Evolutionary conservation across 768 basidiomycete species (phyloP), one percentile per base, ranked within the genome.

Genomic region (Trametes cubensis): DNA sequence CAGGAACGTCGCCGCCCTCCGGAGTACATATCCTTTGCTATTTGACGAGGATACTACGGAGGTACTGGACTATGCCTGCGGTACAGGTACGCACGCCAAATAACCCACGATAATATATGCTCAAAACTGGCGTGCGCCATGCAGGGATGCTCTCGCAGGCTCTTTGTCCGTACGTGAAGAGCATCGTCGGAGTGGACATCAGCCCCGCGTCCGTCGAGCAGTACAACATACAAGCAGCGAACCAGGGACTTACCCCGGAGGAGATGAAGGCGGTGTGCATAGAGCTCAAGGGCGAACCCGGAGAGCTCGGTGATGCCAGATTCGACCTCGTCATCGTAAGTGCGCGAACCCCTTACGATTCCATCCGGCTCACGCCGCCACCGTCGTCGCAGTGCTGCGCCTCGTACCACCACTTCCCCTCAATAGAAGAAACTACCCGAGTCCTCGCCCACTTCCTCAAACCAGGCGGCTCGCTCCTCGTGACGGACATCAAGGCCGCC

Each of bases 21-120:
- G 65, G 17, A 50, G 68, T 23, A 70, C 66, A 2, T 69, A 70
- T 60, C 67, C 73, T 0, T 28, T 49, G 25, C 57, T 69, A 0
- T 86, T 92, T 66, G 76, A 85, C 53, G 81, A 83, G 46, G 79
- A 84, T 20, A 69, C 66, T 11, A 90, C 89, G 3, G 77, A 73
- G 4, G 77, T 89, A 18, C 77, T 92, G 79, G 90, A 92, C 66
- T 92, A 83, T 68, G 89, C 90, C 2, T 92, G 90, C 69, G 89
- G 89, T 13, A 82, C 83, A 63, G 90, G 88, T 86, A 60, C 25
- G 75, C 67, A 3, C 23, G 18, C 10, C 7, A 14, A 21, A 2
- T n/a, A n/a, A n/a, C n/a, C n/a, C n/a, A n/a, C n/a, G n/a, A n/a
- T n/a, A n/a, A n/a, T n/a, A n/a, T n/a, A n/a, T n/a, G n/a, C n/a